Evolutionary conservation across 2,329 filamentous ascomycete species (phyloP).

Genomic region (Chalaropsis ovoidea): DNA sequence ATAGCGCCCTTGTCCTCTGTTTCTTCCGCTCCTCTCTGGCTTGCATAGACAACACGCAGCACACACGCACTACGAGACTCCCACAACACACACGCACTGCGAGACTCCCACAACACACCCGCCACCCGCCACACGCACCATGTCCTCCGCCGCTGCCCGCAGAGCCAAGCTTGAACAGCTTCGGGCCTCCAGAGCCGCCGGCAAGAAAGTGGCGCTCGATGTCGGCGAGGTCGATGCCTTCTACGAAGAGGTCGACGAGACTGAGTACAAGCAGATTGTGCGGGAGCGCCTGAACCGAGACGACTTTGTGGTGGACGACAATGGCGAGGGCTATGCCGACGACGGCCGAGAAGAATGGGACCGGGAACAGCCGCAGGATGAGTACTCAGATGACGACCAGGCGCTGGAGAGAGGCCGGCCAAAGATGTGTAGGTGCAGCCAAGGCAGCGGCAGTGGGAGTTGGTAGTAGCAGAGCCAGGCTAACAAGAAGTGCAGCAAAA

Average conservation of each 20-base stretch:
- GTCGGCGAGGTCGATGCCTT: constrained; percentile 73
- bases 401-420: constrained; percentile 38
- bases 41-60: not conserved
- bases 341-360: constrained; percentile 95
- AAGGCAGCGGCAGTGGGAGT: not conserved
- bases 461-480: constrained; percentile 12
- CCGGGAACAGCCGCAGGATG: constrained; percentile 54
- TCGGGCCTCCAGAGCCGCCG: constrained; percentile 69
- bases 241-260: constrained; percentile 95
- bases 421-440: constrained; percentile 38
- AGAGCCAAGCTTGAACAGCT: constrained; percentile 63
- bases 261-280: constrained; percentile 93
- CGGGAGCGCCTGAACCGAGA: constrained; percentile 80
- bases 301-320: constrained; percentile 97
- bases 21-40: not conserved
- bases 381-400: constrained; percentile 63
- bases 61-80: not conserved
- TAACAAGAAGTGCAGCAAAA: constrained; percentile 50
- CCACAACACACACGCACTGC: not conserved
- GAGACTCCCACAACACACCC: not conserved
- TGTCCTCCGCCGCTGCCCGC: constrained; percentile 36
- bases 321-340: constrained; percentile 92
- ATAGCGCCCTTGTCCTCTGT: not conserved
- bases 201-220: constrained; percentile 85
- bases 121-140: constrained; percentile 27